Evolutionary conservation across 2,329 filamentous ascomycete species (phyloP).

Genomic region (Cadophora malorum): DNA sequence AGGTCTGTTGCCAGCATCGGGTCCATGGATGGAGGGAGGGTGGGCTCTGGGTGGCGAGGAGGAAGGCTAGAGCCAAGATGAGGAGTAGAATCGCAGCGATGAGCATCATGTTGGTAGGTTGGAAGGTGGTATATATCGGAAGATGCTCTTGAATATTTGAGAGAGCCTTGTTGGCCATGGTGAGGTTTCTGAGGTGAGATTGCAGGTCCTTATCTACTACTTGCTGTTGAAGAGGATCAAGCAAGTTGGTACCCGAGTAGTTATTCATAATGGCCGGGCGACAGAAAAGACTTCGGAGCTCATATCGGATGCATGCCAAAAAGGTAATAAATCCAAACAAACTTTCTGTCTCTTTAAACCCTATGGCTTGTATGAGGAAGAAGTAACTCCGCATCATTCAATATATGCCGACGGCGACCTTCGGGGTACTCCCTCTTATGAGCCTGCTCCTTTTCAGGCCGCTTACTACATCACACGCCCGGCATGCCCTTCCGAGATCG

Average conservation of each 20-base stretch:
- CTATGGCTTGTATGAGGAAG: conserved; percentile 6
- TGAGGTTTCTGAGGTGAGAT: conserved; percentile 18
- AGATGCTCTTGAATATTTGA: conserved; percentile 13
- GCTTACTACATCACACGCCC: conserved; percentile 3
- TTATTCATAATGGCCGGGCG: not conserved
- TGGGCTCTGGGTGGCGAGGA: conserved; percentile 17
- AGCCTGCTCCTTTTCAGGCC: not conserved
- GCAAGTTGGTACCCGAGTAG: conserved; percentile 13
- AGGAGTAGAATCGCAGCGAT: conserved; percentile 18
- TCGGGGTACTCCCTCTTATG: conserved; percentile 10
- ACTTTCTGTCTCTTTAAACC: conserved; percentile 2
- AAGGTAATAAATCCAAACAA: not conserved
- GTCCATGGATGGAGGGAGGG: conserved; percentile 15
- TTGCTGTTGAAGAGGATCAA: conserved; percentile 17
- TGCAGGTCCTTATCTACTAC: not conserved
- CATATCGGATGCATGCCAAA: not conserved
- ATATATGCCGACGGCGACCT: conserved; percentile 2
- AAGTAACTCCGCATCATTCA: conserved; percentile 7
- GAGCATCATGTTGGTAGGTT: conserved; percentile 10
- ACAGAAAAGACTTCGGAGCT: conserved; percentile 3
- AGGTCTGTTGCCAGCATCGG: conserved; percentile 13
- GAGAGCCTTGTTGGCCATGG: conserved; percentile 15
- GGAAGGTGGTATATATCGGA: not conserved
- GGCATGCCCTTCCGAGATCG: conserved; percentile 8
- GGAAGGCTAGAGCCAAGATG: conserved; percentile 17